Evolutionary conservation across 495 filamentous ascomycete species (phyloP).

Genomic region (Terfezia boudieri): DNA sequence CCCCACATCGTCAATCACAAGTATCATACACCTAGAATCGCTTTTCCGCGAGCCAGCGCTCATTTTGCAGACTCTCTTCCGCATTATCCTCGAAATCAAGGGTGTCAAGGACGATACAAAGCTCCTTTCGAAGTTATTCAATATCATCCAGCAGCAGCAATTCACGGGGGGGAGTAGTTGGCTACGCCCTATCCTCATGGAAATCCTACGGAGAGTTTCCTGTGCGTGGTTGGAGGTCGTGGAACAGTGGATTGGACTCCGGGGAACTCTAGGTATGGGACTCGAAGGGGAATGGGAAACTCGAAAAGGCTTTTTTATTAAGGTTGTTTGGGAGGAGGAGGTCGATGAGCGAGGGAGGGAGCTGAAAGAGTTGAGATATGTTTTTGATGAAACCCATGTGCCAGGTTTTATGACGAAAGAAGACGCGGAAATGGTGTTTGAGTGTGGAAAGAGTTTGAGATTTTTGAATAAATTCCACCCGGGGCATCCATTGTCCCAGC

Average conservation of each 20-base stretch:
- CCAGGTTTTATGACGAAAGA: conserved; percentile 46
- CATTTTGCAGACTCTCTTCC: conserved; percentile 37
- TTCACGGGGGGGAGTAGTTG: conserved; percentile 30
- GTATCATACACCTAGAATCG: conserved; percentile 44
- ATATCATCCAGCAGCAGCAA: conserved; percentile 38
- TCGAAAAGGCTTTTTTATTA: conserved; percentile 39
- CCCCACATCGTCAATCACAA: conserved; percentile 23
- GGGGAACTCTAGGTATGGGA: conserved; percentile 24
- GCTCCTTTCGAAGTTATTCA: conserved; percentile 43
- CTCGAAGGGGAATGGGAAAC: conserved; percentile 54
- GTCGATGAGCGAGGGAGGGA: conserved; percentile 34
- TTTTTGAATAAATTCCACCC: conserved; percentile 51
- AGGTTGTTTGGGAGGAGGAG: conserved; percentile 31
- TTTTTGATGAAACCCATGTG: conserved; percentile 35
- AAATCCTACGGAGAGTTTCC: conserved; percentile 41
- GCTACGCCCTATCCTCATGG: conserved; percentile 38
- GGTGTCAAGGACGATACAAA: conserved; percentile 39
- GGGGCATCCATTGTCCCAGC: conserved; percentile 47
- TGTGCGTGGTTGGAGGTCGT: conserved; percentile 49
- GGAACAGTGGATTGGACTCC: conserved; percentile 58
- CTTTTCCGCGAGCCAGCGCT: conserved; percentile 40
- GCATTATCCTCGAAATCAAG: conserved; percentile 34
- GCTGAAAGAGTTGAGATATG: conserved; percentile 31
- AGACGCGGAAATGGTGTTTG: conserved; percentile 42
- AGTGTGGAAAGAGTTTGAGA: conserved; percentile 54